These are phyloP conservation scores for Candida incommunis DNA, from an alignment of 805 yeast genomes.

Conservation along the genomic window DNA sequence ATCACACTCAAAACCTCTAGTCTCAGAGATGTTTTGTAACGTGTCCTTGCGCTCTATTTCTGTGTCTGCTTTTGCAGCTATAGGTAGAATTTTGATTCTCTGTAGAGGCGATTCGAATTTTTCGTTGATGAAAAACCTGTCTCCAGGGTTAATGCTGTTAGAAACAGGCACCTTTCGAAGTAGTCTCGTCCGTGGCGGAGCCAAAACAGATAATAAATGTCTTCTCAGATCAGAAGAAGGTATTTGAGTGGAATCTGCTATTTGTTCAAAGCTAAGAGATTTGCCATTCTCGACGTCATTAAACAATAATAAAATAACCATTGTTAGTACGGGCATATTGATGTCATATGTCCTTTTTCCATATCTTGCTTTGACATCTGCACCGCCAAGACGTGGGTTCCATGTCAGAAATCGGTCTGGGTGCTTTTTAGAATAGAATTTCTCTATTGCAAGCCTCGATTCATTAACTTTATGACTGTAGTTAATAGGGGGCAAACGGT, in stretches of 20 bases:
- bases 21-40: constrained; percentile 40
- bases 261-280: constrained; percentile 45
- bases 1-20: constrained; percentile 55
- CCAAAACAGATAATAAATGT: constrained; percentile 68
- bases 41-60: constrained; percentile 38
- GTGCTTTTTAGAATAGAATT: constrained; percentile 35
- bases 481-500: constrained; percentile 19
- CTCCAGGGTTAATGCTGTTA: constrained; percentile 49
- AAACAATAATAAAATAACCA: constrained; percentile 58
- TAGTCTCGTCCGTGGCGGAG: constrained; percentile 65
- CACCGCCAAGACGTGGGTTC: constrained; percentile 72
- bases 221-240: constrained; percentile 58
- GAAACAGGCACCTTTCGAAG: constrained; percentile 61
- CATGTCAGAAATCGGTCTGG: constrained; percentile 49
- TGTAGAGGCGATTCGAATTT: constrained; percentile 53
- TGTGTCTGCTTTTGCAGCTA: constrained; percentile 37
- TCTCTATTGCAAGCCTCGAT: constrained; percentile 30
- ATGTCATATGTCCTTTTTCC: constrained; percentile 60
- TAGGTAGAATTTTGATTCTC: constrained; percentile 64
- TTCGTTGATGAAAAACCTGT: constrained; percentile 52
- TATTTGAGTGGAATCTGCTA: constrained; percentile 49
- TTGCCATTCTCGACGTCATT: constrained; percentile 30
- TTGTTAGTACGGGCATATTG: constrained; percentile 67
- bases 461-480: constrained; percentile 22
- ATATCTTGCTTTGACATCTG: constrained; percentile 60